Base-by-base conservation (phyloP, 2,329 filamentous ascomycete species). In the Arachnopeziza araneosa region DNA sequence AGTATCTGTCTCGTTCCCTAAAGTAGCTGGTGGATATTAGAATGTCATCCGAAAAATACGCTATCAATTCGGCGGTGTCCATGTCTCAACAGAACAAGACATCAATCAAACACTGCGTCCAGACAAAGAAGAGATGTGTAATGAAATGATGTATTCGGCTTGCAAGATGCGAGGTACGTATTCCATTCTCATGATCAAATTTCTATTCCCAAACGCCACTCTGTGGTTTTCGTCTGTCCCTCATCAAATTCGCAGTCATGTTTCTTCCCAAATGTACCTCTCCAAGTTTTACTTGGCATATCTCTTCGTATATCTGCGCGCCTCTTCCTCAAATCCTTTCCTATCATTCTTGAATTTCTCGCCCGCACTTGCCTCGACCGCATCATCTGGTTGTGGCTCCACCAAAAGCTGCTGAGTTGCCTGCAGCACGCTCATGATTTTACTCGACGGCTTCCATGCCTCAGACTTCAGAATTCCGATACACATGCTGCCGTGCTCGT, bases 401-500 rank as follows among this genome's bases (percentile, higher is more conserved):
- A 79, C 77, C 58, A 91, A 74, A 63, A 90, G 76, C 59, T 85
- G 82, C 62, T 84, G 77, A 22, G 86, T 85, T 61, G 89, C 85
- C 63, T 83, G 79, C 52, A 91, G 77, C 48, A 90, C 86, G 1
- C 83, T 80, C 23, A 77, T 74, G 66, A 90, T 84, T 76, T 85
- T 87, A 70, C 84, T 87, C 57, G 82, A 84, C 1, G 88, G 88
- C 75, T 91, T 91, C 88, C 88, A 91, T 68, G 86, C 82, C 56
- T 90, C 87, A 1, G 83, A 75, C 59, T 86, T 83, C 58, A 91
- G 78, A 77, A 90, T 86, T 24, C 87, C 88, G 57, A 91, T 77
- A 70, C 88, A 91, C 86, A 91, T 90, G 64, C 81, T 83, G 48
- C 88, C 88, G 67, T 88, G 86, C n/a, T 56, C 55, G 22, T 56